Evolutionary conservation across 202 grass and related monocot genomes (phyloP).

Genomic region (Hordeum pubiflorum): DNA sequence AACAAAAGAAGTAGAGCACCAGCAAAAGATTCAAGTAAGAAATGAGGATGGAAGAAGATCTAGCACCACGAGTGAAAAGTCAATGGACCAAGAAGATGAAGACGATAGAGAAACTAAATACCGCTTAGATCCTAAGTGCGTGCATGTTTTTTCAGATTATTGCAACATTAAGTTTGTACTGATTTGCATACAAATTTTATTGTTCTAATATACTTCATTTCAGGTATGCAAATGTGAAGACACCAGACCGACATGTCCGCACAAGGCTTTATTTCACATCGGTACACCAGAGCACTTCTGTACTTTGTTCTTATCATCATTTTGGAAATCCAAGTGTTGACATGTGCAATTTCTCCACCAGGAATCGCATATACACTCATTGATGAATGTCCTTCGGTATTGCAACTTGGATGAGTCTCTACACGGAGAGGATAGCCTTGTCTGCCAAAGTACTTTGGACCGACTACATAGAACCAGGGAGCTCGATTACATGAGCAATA

Average conservation of each 20-base stretch:
- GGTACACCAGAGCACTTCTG: slow-evolving; percentile 30
- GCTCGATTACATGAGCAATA: slow-evolving; percentile 99
- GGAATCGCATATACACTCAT: slow-evolving; percentile 99
- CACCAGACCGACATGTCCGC: slow-evolving; percentile 96
- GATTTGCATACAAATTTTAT: slow-evolving; percentile 25
- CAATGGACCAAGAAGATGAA: slow-evolving; percentile 82
- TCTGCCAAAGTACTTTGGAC: slow-evolving; percentile 71
- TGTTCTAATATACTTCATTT: slow-evolving; percentile 27
- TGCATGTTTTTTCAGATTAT: slow-evolving; percentile 3
- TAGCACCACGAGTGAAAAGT: slow-evolving; percentile 67
- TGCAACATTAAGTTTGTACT: not conserved
- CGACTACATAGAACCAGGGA: slow-evolving; percentile 77
- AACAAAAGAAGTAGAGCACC: slow-evolving; percentile 54
- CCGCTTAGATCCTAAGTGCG: slow-evolving; percentile 90
- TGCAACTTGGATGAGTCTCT: slow-evolving; percentile 92
- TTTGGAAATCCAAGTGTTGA: slow-evolving; percentile 23
- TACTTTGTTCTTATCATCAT: slow-evolving; percentile 27
- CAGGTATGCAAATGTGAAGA: slow-evolving; percentile 98
- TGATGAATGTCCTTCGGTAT: slow-evolving; percentile 99
- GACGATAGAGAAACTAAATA: slow-evolving; percentile 99
- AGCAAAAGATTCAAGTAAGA: slow-evolving; percentile 44
- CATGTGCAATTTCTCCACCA: slow-evolving; percentile 31
- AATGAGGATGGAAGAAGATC: slow-evolving; percentile 82
- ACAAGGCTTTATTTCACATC: slow-evolving; percentile 99
- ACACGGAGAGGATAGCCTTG: slow-evolving; percentile 90